Conservation (phyloP, 768 basidiomycete species). For the Pisolithus sp. region DNA sequence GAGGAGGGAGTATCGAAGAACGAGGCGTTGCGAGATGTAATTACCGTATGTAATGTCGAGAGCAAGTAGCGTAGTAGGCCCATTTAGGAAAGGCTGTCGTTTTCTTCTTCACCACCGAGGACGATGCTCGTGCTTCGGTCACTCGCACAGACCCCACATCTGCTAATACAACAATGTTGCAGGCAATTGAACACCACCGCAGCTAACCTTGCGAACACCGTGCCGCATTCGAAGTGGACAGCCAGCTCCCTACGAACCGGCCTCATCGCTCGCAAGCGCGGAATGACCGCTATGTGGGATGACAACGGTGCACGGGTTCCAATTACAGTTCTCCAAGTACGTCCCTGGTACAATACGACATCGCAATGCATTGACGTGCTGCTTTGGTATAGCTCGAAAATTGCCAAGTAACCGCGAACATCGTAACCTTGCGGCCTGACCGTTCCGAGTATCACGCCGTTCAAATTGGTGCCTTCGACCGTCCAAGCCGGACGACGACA, state of each 20-base stretch:
- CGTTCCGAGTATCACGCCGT: constrained; percentile 83
- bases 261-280: constrained; percentile 88
- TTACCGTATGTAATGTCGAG: too few relatives aligned
- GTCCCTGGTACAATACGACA: constrained; percentile 12
- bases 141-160: constrained; percentile 33
- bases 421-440: constrained; percentile 57
- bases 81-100: constrained; percentile 17
- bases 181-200: constrained; percentile 43
- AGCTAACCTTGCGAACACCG: constrained; percentile 23
- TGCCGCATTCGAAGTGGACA: constrained; percentile 59
- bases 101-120: constrained; percentile 3
- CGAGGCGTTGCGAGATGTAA: too few relatives aligned
- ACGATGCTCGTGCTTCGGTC: constrained; percentile 52
- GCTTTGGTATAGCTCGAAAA: constrained; percentile 59
- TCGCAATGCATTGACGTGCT: constrained; percentile 1
- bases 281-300: constrained; percentile 94
- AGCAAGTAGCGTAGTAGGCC: too few relatives aligned
- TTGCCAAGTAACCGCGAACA: constrained; percentile 82
- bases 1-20: too few relatives aligned
- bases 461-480: constrained; percentile 83
- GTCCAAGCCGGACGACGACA: constrained; percentile 63
- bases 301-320: constrained; percentile 82
- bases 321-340: constrained; percentile 90
- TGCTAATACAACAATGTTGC: constrained; percentile 22
- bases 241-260: constrained; percentile 85